Percentiles rank a stretch among this genome's conserved stretches.
Conservation (phyloP, 495 filamentous ascomycete genomes). For the Daldinia bambusicola region DNA sequence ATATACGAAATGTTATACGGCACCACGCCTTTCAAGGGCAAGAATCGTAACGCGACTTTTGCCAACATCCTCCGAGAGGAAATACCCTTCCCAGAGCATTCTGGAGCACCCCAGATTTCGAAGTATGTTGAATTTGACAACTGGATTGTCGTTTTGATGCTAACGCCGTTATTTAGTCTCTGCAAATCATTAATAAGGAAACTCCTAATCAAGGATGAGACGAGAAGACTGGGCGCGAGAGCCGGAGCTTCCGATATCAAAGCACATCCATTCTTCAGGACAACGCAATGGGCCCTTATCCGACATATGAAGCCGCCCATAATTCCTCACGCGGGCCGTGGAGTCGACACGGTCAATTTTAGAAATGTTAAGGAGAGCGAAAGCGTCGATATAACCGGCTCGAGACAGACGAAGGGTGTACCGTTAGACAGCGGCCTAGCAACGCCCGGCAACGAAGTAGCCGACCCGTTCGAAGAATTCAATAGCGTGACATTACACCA, state of each 20-base stretch:
- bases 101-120: conserved; percentile 83
- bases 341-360: conserved; percentile 95
- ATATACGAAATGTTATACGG: conserved; percentile 99
- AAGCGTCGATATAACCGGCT: conserved; percentile 88
- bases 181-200: conserved; percentile 98
- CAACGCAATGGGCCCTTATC: conserved; percentile 95
- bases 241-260: conserved; percentile 98
- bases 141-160: conserved; percentile 20
- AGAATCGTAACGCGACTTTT: conserved; percentile 98
- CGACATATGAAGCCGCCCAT: conserved; percentile 99
- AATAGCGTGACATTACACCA: conserved; percentile 98
- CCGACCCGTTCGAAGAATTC: conserved; percentile 98
- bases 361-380: conserved; percentile 96
- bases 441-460: conserved; percentile 83
- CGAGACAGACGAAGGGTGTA: conserved; percentile 71
- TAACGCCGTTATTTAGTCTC: conserved; percentile 62
- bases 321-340: conserved; percentile 90
- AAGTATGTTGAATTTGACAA: conserved; percentile 69
- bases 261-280: conserved; percentile 93
- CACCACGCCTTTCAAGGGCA: conserved; percentile 98
- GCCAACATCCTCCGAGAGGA: conserved; percentile 97
- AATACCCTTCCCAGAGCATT: conserved; percentile 90
- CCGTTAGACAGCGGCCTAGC: conserved; percentile 85
- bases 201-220: conserved; percentile 96
- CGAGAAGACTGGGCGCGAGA: conserved; percentile 90